Conservation (phyloP, 1,139 yeast species). For the Kodamaea plutei region DNA sequence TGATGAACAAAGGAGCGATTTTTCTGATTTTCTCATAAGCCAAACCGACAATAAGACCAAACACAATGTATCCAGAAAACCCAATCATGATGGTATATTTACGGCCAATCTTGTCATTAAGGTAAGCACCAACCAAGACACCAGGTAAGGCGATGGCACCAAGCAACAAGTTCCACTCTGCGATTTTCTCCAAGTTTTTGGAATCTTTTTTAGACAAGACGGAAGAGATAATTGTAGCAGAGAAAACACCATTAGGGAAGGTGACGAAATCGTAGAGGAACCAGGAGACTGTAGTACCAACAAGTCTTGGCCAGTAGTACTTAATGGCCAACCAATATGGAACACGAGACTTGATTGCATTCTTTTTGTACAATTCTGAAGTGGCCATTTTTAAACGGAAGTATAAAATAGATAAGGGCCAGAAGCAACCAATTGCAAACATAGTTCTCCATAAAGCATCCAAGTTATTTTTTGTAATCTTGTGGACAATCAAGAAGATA, state of each 20-base stretch:
- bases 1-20: conserved; percentile 51
- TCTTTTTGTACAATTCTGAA: conserved; percentile 51
- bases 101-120: conserved; percentile 53
- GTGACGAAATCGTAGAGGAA: conserved; percentile 61
- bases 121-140: conserved; percentile 51
- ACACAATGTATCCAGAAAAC: conserved; percentile 53
- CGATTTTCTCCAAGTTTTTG: conserved; percentile 40
- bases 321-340: conserved; percentile 51
- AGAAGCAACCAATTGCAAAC: conserved; percentile 69
- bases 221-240: conserved; percentile 44
- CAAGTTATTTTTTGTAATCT: conserved; percentile 50
- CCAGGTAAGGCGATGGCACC: conserved; percentile 56
- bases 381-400: conserved; percentile 72
- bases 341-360: conserved; percentile 47
- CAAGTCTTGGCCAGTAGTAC: conserved; percentile 51
- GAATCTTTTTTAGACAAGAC: conserved; percentile 32
- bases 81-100: conserved; percentile 57
- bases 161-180: conserved; percentile 56
- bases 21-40: conserved; percentile 45
- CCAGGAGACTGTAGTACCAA: conserved; percentile 61
- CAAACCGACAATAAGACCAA: conserved; percentile 57
- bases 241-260: conserved; percentile 62
- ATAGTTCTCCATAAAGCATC: conserved; percentile 69
- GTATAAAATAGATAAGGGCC: conserved; percentile 71
- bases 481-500: conserved; percentile 62